Percentiles rank a stretch among this genome's conserved stretches.
Conservation (phyloP, 495 filamentous ascomycete genomes). For the Podospora conica region DNA sequence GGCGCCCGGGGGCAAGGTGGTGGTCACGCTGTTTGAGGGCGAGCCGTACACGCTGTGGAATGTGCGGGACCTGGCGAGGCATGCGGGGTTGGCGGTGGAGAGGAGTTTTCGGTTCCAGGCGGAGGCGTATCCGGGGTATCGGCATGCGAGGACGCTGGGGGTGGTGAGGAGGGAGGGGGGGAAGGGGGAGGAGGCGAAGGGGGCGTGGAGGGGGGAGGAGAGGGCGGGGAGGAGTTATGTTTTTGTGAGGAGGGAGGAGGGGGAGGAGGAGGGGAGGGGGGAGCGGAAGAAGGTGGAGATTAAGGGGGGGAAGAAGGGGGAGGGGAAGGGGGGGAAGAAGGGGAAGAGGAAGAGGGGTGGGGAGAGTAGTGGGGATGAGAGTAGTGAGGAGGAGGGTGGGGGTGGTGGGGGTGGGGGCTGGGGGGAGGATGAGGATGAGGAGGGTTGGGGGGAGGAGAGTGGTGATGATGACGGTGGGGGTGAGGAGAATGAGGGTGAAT, state of each 20-base stretch:
- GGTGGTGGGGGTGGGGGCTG: background rate
- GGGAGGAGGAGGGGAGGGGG: constrained; percentile 24
- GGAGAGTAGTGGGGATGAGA: background rate
- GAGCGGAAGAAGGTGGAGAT: constrained; percentile 16
- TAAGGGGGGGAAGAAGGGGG: constrained; percentile 4
- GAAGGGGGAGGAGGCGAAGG: constrained; percentile 40
- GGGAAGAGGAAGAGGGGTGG: background rate
- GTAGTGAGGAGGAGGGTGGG: background rate
- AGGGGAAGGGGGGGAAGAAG: background rate
- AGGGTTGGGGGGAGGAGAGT: background rate
- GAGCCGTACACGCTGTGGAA: constrained; percentile 96
- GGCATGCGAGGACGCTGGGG: constrained; percentile 80
- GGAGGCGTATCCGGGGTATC: constrained; percentile 73
- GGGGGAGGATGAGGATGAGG: background rate
- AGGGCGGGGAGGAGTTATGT: constrained; percentile 70
- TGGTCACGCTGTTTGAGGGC: constrained; percentile 86
- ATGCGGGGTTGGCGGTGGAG: constrained; percentile 67
- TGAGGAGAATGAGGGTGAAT: background rate
- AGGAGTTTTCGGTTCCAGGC: constrained; percentile 74
- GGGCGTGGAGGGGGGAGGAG: constrained; percentile 72
- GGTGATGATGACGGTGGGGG: background rate
- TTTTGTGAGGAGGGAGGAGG: constrained; percentile 60
- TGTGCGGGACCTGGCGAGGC: constrained; percentile 74
- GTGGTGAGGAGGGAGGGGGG: constrained; percentile 51
- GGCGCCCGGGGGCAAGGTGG: constrained; percentile 55